Conservation (phyloP, 257 asterid genomes). For the Solanum chilense region DNA sequence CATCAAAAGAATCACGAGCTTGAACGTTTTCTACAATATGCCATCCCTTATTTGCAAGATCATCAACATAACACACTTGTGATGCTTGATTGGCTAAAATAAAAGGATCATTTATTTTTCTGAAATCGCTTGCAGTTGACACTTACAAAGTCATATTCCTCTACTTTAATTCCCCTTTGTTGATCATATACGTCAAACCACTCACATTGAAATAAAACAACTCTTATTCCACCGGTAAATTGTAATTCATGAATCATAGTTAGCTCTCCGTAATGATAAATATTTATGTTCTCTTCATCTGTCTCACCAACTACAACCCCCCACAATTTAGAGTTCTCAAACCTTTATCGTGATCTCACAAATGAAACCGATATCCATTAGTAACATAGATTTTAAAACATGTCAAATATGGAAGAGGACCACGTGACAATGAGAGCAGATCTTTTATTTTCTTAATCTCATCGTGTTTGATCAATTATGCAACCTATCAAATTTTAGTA, state of each 20-base stretch:
- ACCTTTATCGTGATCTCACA: too few species aligned
- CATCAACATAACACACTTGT: not conserved
- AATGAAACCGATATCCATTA: not conserved
- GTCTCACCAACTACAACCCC: not conserved
- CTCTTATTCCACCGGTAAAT: too few species aligned
- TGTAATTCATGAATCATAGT: not conserved
- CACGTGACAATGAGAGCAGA: not conserved
- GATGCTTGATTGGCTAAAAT: not conserved
- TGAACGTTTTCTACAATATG: not conserved
- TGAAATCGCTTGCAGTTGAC: too few species aligned
- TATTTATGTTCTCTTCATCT: too few species aligned
- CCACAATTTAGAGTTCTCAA: not conserved
- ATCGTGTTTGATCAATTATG: not conserved
- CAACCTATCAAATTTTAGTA: not conserved
- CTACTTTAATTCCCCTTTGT: too few species aligned
- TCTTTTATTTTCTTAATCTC: not conserved
- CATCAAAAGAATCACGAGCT: not conserved
- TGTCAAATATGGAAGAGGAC: not conserved
- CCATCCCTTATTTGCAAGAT: not conserved
- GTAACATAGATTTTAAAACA: too few species aligned
- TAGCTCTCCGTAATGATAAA: not conserved
- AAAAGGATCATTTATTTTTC: too few species aligned
- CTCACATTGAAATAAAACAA: not conserved
- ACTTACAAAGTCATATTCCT: too few species aligned
- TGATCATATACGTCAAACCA: too few species aligned